These are phyloP conservation scores for Ophiosphaerella herpotricha DNA, from an alignment of 2,329 filamentous ascomycete species.

Conservation along the genomic window DNA sequence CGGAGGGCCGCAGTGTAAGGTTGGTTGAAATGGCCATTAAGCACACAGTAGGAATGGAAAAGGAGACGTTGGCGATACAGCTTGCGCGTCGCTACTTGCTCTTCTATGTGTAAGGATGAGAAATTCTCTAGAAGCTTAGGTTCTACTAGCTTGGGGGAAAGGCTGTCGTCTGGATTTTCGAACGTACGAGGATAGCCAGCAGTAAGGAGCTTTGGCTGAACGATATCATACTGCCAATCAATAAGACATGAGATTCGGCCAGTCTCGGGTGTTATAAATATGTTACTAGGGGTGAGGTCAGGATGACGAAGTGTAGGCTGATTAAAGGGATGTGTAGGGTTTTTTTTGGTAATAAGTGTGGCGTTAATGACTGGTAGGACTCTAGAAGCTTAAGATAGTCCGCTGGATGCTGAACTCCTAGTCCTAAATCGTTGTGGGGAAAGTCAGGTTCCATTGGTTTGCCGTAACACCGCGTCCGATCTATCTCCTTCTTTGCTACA, in stretches of 20 bases:
- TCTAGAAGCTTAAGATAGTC: slow-evolving; percentile 12
- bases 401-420: slow-evolving; percentile 14
- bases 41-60: slow-evolving; percentile 14
- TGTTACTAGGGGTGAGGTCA: slow-evolving; percentile 16
- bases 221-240: slow-evolving; percentile 18
- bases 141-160: slow-evolving; percentile 6
- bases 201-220: slow-evolving; percentile 16
- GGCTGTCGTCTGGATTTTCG: slow-evolving; percentile 15
- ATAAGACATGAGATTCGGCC: slow-evolving; percentile 15
- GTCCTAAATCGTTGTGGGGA: slow-evolving; percentile 12
- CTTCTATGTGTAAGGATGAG: slow-evolving; percentile 6
- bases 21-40: slow-evolving; percentile 15
- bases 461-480: slow-evolving; percentile 14
- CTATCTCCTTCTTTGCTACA: slow-evolving; percentile 15
- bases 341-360: slow-evolving; percentile 15
- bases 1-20: slow-evolving; percentile 13
- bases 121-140: slow-evolving; percentile 16
- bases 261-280: slow-evolving; percentile 15
- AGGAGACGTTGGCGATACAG: slow-evolving; percentile 17
- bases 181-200: slow-evolving; percentile 16
- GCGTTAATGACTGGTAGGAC: slow-evolving; percentile 10
- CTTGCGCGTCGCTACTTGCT: slow-evolving; percentile 7
- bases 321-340: slow-evolving; percentile 13
- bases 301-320: slow-evolving; percentile 18
- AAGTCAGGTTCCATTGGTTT: slow-evolving; percentile 17